These are phyloP conservation scores for Podaxis carcinomalis DNA, from an alignment of 768 basidiomycete species.

Conservation along the genomic window DNA sequence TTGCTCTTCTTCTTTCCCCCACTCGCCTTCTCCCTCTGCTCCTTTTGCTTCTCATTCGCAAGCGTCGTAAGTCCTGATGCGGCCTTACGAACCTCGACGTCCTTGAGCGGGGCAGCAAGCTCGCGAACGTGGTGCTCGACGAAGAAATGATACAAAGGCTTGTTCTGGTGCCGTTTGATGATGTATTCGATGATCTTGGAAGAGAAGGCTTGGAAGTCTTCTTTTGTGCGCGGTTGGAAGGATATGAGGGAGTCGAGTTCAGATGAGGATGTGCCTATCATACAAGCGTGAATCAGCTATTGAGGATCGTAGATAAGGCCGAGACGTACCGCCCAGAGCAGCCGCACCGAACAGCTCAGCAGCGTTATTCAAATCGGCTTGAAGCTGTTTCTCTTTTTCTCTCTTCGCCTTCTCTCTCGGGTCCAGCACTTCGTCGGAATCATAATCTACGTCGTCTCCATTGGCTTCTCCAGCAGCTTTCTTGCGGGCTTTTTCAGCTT, in stretches of 20 bases:
- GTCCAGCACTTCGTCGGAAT: slow-evolving; percentile 74
- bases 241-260: slow-evolving; percentile 73
- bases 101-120: slow-evolving; percentile 72
- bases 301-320: background rate
- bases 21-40: slow-evolving; percentile 76
- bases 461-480: slow-evolving; percentile 34
- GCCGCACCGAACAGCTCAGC: slow-evolving; percentile 76
- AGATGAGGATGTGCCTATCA: slow-evolving; percentile 57
- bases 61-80: slow-evolving; percentile 80
- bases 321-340: slow-evolving; percentile 52
- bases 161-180: slow-evolving; percentile 73
- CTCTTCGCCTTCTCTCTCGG: slow-evolving; percentile 71
- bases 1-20: slow-evolving; percentile 86
- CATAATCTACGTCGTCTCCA: slow-evolving; percentile 49
- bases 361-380: slow-evolving; percentile 83
- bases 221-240: slow-evolving; percentile 81
- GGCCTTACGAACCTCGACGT: slow-evolving; percentile 89
- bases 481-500: slow-evolving; percentile 61
- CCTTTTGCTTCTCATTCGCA: slow-evolving; percentile 94
- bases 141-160: slow-evolving; percentile 80
- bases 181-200: slow-evolving; percentile 68
- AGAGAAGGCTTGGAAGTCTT: slow-evolving; percentile 79
- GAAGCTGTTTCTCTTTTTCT: slow-evolving; percentile 80
- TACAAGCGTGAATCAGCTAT: background rate
- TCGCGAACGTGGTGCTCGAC: slow-evolving; percentile 81